These are phyloP conservation scores for Aureobasidium namibiae DNA, from an alignment of 2,329 filamentous ascomycete genomes.

Conservation along the genomic window DNA sequence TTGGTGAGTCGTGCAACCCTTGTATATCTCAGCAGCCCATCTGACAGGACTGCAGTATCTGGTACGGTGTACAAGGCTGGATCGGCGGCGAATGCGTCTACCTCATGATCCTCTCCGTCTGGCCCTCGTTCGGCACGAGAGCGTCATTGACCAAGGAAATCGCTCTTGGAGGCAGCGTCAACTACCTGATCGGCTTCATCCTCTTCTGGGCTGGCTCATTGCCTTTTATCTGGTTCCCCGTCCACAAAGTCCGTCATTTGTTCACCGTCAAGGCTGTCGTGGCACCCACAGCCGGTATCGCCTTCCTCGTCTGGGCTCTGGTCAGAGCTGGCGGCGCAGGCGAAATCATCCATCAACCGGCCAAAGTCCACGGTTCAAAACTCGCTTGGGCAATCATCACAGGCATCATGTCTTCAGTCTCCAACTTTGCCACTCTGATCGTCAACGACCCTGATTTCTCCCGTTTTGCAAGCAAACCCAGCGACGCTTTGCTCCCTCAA, in stretches of 20 bases:
- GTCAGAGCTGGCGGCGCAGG: constrained; percentile 75
- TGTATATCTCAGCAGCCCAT: background rate
- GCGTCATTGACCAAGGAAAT: constrained; percentile 10
- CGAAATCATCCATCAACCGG: constrained; percentile 66
- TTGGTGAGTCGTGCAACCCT: constrained; percentile 33
- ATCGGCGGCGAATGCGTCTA: constrained; percentile 73
- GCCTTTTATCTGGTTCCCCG: constrained; percentile 81
- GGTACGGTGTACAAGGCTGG: constrained; percentile 80
- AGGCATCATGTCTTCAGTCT: constrained; percentile 81
- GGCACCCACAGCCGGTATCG: constrained; percentile 73
- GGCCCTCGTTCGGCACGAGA: constrained; percentile 40
- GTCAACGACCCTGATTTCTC: constrained; percentile 74
- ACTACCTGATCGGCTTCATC: constrained; percentile 69
- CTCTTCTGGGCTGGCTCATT: constrained; percentile 76
- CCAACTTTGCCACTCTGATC: constrained; percentile 85
- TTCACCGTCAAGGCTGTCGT: constrained; percentile 86
- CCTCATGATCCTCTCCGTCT: constrained; percentile 81
- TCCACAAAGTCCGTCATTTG: constrained; percentile 79
- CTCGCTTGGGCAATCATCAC: constrained; percentile 77
- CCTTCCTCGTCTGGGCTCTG: constrained; percentile 82
- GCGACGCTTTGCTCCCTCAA: constrained; percentile 73
- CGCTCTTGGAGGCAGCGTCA: constrained; percentile 14
- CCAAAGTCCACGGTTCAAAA: constrained; percentile 54
- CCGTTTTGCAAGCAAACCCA: constrained; percentile 70
- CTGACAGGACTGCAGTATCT: constrained; percentile 40